These are phyloP conservation scores for Stellera chamaejasme DNA, from an alignment of 345 rosid species.

Conservation along the genomic window DNA sequence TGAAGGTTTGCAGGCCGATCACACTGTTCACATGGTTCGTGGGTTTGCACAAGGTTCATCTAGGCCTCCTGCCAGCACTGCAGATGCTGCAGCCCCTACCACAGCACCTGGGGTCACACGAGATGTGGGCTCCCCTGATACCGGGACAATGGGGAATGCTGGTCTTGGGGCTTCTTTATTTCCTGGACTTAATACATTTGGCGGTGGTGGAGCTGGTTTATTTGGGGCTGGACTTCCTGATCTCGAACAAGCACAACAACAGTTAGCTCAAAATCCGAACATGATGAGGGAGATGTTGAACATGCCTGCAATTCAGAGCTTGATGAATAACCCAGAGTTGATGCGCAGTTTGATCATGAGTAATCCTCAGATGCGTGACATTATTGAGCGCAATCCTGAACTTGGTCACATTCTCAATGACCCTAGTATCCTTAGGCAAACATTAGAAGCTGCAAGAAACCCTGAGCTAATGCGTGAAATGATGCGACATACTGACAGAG, in stretches of 20 bases:
- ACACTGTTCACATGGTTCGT: conserved; percentile 85
- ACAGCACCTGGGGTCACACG: conserved; percentile 39
- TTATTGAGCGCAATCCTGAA: conserved; percentile 88
- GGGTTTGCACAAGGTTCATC: conserved; percentile 57
- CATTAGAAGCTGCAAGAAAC: conserved; percentile 79
- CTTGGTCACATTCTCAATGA: conserved; percentile 83
- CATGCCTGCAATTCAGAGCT: conserved; percentile 67
- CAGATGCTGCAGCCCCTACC: conserved; percentile 32
- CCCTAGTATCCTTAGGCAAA: conserved; percentile 72
- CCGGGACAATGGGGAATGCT: conserved; percentile 33
- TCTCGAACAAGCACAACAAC: conserved; percentile 75
- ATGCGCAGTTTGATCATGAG: conserved; percentile 72
- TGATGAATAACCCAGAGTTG: conserved; percentile 82
- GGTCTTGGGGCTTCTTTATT: conserved; percentile 60
- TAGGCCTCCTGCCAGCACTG: conserved; percentile 36
- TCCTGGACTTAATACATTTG: conserved; percentile 59
- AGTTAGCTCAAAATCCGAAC: conserved; percentile 65
- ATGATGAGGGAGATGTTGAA: conserved; percentile 85
- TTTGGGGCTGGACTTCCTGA: conserved; percentile 69
- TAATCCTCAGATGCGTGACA: conserved; percentile 92
- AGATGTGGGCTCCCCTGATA: conserved; percentile 52
- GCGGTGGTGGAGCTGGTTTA: conserved; percentile 49
- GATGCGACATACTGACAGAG: conserved; percentile 84
- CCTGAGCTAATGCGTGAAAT: conserved; percentile 96
- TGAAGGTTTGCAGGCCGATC: conserved; percentile 90